These are phyloP conservation scores for Henningerozyma blattae DNA, from an alignment of 805 yeast genomes.

Conservation along the genomic window DNA sequence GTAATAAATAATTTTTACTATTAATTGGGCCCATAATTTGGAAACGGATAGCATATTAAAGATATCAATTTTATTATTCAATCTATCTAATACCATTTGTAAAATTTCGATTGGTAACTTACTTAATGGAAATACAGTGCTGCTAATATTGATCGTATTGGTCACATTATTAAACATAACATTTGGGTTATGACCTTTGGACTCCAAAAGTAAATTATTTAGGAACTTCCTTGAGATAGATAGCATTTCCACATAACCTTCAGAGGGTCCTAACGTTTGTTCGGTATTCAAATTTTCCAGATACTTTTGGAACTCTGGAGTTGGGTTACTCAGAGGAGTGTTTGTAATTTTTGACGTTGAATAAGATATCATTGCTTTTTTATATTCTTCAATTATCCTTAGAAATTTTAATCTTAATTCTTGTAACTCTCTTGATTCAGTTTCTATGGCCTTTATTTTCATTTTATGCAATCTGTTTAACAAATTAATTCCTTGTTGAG, in stretches of 20 bases:
- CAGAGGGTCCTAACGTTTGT: constrained; percentile 2
- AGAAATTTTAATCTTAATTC: constrained; percentile 14
- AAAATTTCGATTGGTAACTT: constrained; percentile 44
- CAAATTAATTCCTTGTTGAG: constrained; percentile 10
- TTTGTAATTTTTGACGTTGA: constrained; percentile 10
- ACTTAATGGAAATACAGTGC: constrained; percentile 16
- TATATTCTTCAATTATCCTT: constrained; percentile 17
- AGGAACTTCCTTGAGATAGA: background rate
- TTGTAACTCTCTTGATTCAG: constrained; percentile 21
- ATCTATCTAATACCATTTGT: constrained; percentile 51
- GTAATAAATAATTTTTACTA: constrained; percentile 76
- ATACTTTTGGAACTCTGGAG: constrained; percentile 15
- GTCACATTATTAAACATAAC: too few relatives aligned
- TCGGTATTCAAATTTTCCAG: constrained; percentile 14
- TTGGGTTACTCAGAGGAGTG: constrained; percentile 12
- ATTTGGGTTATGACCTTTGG: background rate
- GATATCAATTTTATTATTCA: constrained; percentile 47
- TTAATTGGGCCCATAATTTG: constrained; percentile 64
- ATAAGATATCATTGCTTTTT: constrained; percentile 15
- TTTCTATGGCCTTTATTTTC: constrained; percentile 22
- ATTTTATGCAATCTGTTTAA: constrained; percentile 20
- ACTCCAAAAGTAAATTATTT: background rate
- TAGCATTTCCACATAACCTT: background rate
- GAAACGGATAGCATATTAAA: constrained; percentile 61
- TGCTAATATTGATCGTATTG: background rate